Evolutionary conservation across 1,284 basidiomycete genomes (phyloP).

Genomic region (Heterobasidion occidentale): DNA sequence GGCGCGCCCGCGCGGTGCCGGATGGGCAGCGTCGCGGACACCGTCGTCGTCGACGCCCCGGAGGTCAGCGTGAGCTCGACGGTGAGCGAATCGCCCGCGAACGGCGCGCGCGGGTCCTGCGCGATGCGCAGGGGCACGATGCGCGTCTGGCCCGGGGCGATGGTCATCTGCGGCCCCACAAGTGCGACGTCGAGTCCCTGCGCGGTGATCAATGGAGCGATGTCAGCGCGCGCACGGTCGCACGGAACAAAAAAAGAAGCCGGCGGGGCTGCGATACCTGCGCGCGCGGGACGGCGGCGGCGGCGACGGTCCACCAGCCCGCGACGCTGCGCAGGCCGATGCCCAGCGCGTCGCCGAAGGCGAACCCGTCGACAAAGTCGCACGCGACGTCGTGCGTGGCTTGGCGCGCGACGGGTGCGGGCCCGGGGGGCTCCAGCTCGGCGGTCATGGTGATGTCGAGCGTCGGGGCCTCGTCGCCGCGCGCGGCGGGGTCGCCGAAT

Average conservation of each 20-base stretch:
- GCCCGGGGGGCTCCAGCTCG: conserved; percentile 23
- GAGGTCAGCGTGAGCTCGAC: not conserved
- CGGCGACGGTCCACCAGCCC: conserved; percentile 44
- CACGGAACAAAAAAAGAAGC: too few relatives aligned
- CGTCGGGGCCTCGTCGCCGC: conserved; percentile 35
- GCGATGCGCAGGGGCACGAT: conserved; percentile 41
- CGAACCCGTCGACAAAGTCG: conserved; percentile 61
- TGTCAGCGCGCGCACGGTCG: not conserved
- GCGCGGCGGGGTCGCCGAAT: conserved; percentile 60
- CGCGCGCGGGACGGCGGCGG: too few relatives aligned
- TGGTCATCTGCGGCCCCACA: conserved; percentile 22
- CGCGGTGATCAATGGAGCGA: not conserved
- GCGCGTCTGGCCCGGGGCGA: conserved; percentile 57
- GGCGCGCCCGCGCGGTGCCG: conserved; percentile 25
- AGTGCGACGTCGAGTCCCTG: conserved; percentile 32
- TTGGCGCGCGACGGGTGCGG: conserved; percentile 26
- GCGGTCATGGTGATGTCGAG: conserved; percentile 38
- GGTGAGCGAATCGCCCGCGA: not conserved
- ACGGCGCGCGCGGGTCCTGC: conserved; percentile 26
- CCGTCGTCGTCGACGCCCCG: not conserved
- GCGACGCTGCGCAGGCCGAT: conserved; percentile 46
- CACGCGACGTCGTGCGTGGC: conserved; percentile 45
- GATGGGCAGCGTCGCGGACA: conserved; percentile 29
- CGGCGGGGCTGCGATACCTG: too few relatives aligned
- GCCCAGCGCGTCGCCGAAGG: conserved; percentile 61